Base-by-base conservation (phyloP, 768 basidiomycete species). In the Rhizopogon rudus region DNA sequence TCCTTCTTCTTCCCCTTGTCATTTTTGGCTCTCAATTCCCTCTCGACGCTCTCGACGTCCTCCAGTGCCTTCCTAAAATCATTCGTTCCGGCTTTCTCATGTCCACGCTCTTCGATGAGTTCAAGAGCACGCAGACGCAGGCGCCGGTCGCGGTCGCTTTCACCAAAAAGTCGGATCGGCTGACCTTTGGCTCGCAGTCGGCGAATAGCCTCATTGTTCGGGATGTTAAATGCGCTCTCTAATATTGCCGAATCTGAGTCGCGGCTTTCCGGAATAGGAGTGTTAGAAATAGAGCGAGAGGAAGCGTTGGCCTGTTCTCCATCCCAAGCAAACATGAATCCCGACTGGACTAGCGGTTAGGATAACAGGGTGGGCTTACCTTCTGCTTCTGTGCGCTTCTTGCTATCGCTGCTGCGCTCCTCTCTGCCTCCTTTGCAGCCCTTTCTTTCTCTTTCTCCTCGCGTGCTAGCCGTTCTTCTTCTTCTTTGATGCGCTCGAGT, bases 151-250 rank as follows among this genome's bases (percentile, higher is more conserved):
- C 94, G 93, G 75, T 99, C 97, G 0, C 87, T 84, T 69, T 99
- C 97, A 33, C 87, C 97, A 65, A 99, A 99, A 8, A 99, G 75
- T 29, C 93, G 83, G 58, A 98, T 90, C 4, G 97, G 97, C 67
- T 98, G 95, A 22, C 91, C 93, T 67, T 97, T 96, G 25, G 81
- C 76, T 44, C 97, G 86, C 13, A 99, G 81, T 20, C 97, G 83
- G 8, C 92, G 87, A 54, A 94, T 78, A 12, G 90, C 91, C 64
- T 99, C 97, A 57, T 94, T 89, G 54, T 94, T 92, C 2, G 95
- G 91, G 53, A 98, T 88, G 65, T 94, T 94, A 75, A 95, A 98
- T 5, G 70, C 63, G 1, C 73, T 68, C 29, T 72, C 67, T 0
- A 70, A 66, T 68, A 33, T 70, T 49, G 72, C 82, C 56, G 74